Conservation (phyloP, 257 asterid species). For the Fraxinus cuspidata region DNA sequence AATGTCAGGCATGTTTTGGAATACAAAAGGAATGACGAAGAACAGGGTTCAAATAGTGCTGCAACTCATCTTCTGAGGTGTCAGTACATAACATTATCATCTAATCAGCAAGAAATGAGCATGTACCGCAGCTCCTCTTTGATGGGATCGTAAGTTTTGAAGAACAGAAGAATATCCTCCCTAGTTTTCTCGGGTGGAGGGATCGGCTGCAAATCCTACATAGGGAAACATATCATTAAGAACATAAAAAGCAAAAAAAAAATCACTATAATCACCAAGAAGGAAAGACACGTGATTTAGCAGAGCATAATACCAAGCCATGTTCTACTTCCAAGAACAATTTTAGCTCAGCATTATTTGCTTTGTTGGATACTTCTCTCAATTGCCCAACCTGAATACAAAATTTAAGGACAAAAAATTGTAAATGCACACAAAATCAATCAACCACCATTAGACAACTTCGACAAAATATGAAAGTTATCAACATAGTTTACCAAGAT, state of each 20-base stretch:
- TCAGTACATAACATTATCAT: slow-evolving; percentile 1
- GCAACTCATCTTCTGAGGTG: background rate
- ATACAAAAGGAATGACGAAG: background rate
- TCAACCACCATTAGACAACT: background rate
- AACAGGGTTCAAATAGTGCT: slow-evolving; percentile 8
- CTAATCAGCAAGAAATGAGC: slow-evolving; percentile 23
- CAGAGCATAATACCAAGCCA: slow-evolving; percentile 52
- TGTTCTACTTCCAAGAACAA: slow-evolving; percentile 47
- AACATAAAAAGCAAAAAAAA: slow-evolving; percentile 11
- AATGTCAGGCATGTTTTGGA: slow-evolving; percentile 15
- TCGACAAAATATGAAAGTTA: background rate
- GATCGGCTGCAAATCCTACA: slow-evolving; percentile 62
- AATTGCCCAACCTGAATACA: slow-evolving; percentile 69
- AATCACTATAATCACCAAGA: slow-evolving; percentile 24
- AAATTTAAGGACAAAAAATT: background rate
- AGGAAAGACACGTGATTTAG: slow-evolving; percentile 13
- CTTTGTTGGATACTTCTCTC: slow-evolving; percentile 71
- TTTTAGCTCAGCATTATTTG: slow-evolving; percentile 54
- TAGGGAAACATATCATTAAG: slow-evolving; percentile 14
- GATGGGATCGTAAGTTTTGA: slow-evolving; percentile 71
- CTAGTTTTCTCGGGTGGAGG: slow-evolving; percentile 63
- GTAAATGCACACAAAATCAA: background rate
- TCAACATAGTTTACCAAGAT: background rate
- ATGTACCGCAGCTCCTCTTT: slow-evolving; percentile 65
- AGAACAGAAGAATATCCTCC: slow-evolving; percentile 75